These are phyloP conservation scores for Lipomyces sp. DNA, from an alignment of 805 yeast species.

Conservation along the genomic window DNA sequence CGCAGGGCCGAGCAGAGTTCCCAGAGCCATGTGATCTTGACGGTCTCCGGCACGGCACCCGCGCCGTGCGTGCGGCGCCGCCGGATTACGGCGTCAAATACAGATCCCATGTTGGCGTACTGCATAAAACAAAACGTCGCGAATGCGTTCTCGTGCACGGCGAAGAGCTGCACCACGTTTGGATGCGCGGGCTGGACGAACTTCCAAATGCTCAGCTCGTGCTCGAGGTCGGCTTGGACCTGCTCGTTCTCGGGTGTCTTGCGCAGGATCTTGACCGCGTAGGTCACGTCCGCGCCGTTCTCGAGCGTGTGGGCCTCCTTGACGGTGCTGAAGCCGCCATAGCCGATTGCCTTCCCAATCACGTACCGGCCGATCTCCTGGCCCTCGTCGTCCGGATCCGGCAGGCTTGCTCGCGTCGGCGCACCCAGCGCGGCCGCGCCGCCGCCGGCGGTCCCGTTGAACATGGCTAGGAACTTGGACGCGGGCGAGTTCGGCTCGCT, in stretches of 20 bases:
- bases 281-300: slow-evolving; percentile 31
- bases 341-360: slow-evolving; percentile 74
- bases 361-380: slow-evolving; percentile 57
- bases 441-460: slow-evolving; percentile 3
- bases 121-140: slow-evolving; percentile 72
- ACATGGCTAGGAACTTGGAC: slow-evolving; percentile 17
- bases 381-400: slow-evolving; percentile 57
- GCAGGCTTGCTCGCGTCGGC: no score
- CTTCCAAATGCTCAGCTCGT: slow-evolving; percentile 77
- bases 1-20: slow-evolving; percentile 59
- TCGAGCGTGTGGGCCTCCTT: slow-evolving; percentile 55
- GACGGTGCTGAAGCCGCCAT: slow-evolving; percentile 88
- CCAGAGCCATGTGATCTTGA: slow-evolving; percentile 26
- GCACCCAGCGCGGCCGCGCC: no score
- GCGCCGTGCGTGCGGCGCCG: slow-evolving; percentile 8
- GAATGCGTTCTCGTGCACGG: slow-evolving; percentile 55
- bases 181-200: slow-evolving; percentile 52
- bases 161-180: slow-evolving; percentile 59
- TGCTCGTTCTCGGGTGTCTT: slow-evolving; percentile 37
- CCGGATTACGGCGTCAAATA: slow-evolving; percentile 52
- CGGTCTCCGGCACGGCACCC: neutral
- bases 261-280: slow-evolving; percentile 59
- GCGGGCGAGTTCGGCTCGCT: slow-evolving; percentile 22
- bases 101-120: slow-evolving; percentile 68
- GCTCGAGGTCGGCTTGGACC: slow-evolving; percentile 57